These are phyloP conservation scores for Hanseniaspora thailandica DNA, from an alignment of 805 yeast species.

Conservation along the genomic window DNA sequence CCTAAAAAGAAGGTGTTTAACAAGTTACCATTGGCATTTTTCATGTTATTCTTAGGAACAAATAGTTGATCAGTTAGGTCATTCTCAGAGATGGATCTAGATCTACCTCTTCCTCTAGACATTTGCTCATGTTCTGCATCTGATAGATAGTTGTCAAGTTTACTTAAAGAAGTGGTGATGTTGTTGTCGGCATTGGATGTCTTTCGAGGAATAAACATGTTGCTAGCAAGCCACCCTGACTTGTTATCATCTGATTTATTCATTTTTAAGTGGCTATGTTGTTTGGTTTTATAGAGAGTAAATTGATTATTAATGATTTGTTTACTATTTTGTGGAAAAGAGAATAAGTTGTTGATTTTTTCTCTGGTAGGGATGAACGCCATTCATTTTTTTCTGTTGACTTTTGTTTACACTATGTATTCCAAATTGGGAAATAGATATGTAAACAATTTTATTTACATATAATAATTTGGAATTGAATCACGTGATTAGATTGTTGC, in stretches of 20 bases:
- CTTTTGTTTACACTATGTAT: too few species aligned
- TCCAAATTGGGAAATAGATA: too few species aligned
- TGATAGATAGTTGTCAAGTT: constrained; percentile 6
- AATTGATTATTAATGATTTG: too few species aligned
- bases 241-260: not conserved
- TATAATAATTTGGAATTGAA: too few species aligned
- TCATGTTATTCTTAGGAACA: constrained; percentile 1
- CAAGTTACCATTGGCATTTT: constrained; percentile 3
- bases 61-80: not conserved
- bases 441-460: too few species aligned
- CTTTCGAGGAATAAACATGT: constrained; percentile 2
- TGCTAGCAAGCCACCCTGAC: constrained; percentile 1
- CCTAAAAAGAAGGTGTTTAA: constrained; percentile 10
- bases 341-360: too few species aligned
- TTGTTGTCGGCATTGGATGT: not conserved
- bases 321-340: too few species aligned
- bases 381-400: too few species aligned
- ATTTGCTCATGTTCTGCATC: constrained; percentile 2
- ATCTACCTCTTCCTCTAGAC: constrained; percentile 14
- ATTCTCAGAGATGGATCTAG: constrained; percentile 12
- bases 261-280: too few species aligned
- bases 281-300: too few species aligned
- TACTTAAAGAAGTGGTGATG: constrained; percentile 10
- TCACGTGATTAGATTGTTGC: too few species aligned
- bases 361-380: too few species aligned